These are phyloP conservation scores for Emmonsia crescens DNA, from an alignment of 2,329 filamentous ascomycete genomes.

Conservation along the genomic window DNA sequence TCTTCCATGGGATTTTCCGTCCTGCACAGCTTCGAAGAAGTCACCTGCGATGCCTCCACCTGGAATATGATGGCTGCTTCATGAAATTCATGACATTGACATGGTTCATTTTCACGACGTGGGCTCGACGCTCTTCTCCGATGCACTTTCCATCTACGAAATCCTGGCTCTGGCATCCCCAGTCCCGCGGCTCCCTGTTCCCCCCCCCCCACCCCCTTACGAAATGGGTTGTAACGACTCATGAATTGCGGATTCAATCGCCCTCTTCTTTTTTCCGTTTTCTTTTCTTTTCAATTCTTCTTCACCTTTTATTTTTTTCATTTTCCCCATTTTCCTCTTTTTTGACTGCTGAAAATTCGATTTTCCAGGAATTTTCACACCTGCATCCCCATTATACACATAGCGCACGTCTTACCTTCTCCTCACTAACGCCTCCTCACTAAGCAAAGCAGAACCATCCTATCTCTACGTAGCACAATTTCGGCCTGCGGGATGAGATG, in stretches of 20 bases:
- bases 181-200: too few relatives aligned
- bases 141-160: neutral
- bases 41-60: constrained; percentile 56
- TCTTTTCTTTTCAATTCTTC: neutral
- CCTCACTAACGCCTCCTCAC: neutral
- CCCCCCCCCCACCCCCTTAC: neutral
- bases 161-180: neutral
- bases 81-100: neutral
- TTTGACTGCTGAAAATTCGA: neutral
- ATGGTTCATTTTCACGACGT: neutral
- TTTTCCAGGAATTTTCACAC: neutral
- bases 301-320: neutral
- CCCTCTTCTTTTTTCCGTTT: neutral
- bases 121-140: neutral
- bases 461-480: neutral
- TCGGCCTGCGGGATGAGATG: neutral
- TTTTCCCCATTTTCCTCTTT: neutral
- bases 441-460: neutral
- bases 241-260: neutral
- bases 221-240: neutral
- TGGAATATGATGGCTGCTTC: constrained; percentile 34
- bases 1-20: constrained; percentile 70
- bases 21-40: constrained; percentile 70
- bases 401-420: neutral
- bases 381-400: neutral